These are phyloP conservation scores for Cladosporium velox DNA, from an alignment of 2,329 filamentous ascomycete genomes.

Conservation along the genomic window DNA sequence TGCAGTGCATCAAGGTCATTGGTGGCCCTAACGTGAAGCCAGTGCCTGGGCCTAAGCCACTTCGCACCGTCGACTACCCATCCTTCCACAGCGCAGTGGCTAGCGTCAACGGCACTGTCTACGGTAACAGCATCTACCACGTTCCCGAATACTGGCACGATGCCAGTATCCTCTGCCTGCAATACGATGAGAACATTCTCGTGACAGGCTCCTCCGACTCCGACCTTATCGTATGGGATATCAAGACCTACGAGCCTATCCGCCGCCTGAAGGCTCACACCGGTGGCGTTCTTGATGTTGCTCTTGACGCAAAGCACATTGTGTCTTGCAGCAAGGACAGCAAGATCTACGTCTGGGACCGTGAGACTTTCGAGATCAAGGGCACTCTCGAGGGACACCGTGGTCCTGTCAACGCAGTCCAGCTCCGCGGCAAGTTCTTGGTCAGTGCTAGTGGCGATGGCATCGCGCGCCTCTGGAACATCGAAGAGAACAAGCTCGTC, in stretches of 20 bases:
- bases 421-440: conserved; percentile 88
- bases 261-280: conserved; percentile 75
- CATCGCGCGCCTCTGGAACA: conserved; percentile 91
- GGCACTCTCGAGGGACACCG: conserved; percentile 81
- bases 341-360: conserved; percentile 92
- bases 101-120: conserved; percentile 50
- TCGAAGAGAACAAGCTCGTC: conserved; percentile 82
- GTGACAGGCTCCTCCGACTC: conserved; percentile 93
- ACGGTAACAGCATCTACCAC: conserved; percentile 50
- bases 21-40: conserved; percentile 69
- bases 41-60: conserved; percentile 44
- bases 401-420: conserved; percentile 94
- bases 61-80: conserved; percentile 46
- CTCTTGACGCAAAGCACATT: conserved; percentile 88
- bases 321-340: conserved; percentile 97
- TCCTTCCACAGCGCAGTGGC: conserved; percentile 42
- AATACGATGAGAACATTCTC: conserved; percentile 90
- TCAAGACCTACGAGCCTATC: conserved; percentile 78
- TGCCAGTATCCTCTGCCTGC: conserved; percentile 90
- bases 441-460: conserved; percentile 95
- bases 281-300: conserved; percentile 89
- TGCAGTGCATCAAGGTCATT: conserved; percentile 81
- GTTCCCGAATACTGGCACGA: conserved; percentile 68
- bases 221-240: conserved; percentile 87
- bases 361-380: conserved; percentile 71